These are phyloP conservation scores for Groenewaldozyma auringiensis DNA, from an alignment of 1,139 yeast species.

Conservation along the genomic window DNA sequence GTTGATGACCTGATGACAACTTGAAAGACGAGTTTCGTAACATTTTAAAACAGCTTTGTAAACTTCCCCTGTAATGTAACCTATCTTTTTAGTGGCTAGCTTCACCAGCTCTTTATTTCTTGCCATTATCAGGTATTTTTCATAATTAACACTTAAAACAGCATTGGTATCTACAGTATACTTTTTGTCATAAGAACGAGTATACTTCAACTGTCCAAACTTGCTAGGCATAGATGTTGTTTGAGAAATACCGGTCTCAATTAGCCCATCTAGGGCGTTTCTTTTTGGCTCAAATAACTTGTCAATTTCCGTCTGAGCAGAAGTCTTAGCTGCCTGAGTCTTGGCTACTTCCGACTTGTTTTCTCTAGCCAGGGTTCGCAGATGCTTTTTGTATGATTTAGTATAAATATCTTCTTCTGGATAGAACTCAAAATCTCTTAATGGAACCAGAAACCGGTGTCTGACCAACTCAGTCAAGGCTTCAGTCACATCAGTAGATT, in stretches of 20 bases:
- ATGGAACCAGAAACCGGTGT: constrained; percentile 55
- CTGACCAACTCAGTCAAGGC: constrained; percentile 42
- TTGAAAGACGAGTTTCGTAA: constrained; percentile 40
- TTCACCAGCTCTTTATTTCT: constrained; percentile 58
- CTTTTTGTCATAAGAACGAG: constrained; percentile 3
- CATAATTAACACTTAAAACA: constrained; percentile 56
- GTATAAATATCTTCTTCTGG: constrained; percentile 30
- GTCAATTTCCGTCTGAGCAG: neutral
- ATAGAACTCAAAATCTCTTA: constrained; percentile 32
- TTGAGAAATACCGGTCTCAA: neutral
- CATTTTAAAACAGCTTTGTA: constrained; percentile 51
- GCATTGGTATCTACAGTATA: constrained; percentile 29
- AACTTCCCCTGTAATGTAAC: constrained; percentile 57
- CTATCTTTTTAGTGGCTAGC: constrained; percentile 62
- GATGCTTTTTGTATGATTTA: constrained; percentile 20
- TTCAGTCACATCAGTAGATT: constrained; percentile 30
- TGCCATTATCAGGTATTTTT: constrained; percentile 58
- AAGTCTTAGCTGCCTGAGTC: constrained; percentile 4
- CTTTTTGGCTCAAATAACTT: neutral
- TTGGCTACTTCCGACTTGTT: constrained; percentile 12
- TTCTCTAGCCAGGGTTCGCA: constrained; percentile 16
- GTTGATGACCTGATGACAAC: constrained; percentile 24
- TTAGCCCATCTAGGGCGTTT: constrained; percentile 1
- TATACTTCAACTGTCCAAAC: neutral
- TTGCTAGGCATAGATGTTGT: neutral